These are phyloP conservation scores for Boletus tomentosulus DNA, from an alignment of 768 basidiomycete genomes.

Conservation along the genomic window DNA sequence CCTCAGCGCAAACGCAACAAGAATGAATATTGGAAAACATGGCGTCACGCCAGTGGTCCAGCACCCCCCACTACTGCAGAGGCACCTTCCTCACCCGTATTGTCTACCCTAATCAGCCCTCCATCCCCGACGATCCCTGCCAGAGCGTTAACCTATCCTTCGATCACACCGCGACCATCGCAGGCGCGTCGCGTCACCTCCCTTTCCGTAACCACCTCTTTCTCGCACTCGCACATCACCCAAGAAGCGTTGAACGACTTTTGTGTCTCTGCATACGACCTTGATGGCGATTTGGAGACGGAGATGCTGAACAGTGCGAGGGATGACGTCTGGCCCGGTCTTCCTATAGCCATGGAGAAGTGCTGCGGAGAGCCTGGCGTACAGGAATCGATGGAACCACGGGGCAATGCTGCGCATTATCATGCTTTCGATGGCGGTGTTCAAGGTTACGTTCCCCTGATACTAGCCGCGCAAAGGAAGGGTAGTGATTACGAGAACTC, in stretches of 20 bases:
- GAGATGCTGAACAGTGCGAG: constrained; percentile 24
- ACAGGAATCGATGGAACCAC: not conserved
- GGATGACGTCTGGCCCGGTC: constrained; percentile 18
- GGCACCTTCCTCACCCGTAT: constrained; percentile 2
- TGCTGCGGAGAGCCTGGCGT: not conserved
- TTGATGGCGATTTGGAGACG: constrained; percentile 22
- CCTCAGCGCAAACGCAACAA: constrained; percentile 1
- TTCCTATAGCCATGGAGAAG: constrained; percentile 10
- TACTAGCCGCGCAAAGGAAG: not conserved
- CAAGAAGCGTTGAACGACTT: constrained; percentile 23
- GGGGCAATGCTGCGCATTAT: not conserved
- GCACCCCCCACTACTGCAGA: not conserved
- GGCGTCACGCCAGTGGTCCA: not conserved
- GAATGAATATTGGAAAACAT: constrained; percentile 10
- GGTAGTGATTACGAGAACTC: constrained; percentile 13
- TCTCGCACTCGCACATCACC: constrained; percentile 21
- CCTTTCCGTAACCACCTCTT: constrained; percentile 20
- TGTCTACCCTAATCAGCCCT: not conserved
- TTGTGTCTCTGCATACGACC: constrained; percentile 22
- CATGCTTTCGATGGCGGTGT: constrained; percentile 9
- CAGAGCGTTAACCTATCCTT: not conserved
- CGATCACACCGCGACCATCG: constrained; percentile 5
- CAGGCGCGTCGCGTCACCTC: constrained; percentile 17
- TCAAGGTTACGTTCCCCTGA: not conserved
- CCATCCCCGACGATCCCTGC: not conserved